These are phyloP conservation scores for Trichoderma oligosporum DNA, from an alignment of 2,329 filamentous ascomycete species.

Conservation along the genomic window DNA sequence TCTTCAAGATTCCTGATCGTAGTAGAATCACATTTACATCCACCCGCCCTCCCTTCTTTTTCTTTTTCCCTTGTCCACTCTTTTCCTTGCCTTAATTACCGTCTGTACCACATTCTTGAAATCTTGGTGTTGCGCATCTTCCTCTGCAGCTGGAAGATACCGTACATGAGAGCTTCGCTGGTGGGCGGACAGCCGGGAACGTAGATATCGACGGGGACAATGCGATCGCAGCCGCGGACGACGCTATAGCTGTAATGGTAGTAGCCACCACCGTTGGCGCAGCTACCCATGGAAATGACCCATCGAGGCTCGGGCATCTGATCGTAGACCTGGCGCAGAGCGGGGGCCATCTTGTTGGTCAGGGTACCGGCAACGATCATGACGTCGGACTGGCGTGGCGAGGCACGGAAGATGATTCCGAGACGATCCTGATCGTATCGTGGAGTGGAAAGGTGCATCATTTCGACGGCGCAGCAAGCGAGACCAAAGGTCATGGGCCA, in stretches of 20 bases:
- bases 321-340: conserved; percentile 85
- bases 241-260: conserved; percentile 84
- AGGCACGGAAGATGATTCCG: conserved; percentile 87
- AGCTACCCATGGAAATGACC: conserved; percentile 81
- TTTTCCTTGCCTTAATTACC: conserved; percentile 37
- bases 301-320: conserved; percentile 92
- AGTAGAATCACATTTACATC: neutral
- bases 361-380: conserved; percentile 93
- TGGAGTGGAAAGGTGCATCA: conserved; percentile 88
- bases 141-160: conserved; percentile 71
- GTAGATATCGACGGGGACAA: conserved; percentile 77
- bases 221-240: conserved; percentile 68
- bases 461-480: conserved; percentile 84
- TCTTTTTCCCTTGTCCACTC: neutral
- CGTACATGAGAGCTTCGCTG: conserved; percentile 60
- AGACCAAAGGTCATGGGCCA: conserved; percentile 90
- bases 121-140: conserved; percentile 65
- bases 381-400: conserved; percentile 81
- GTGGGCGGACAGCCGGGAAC: conserved; percentile 69
- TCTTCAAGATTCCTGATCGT: too few species aligned
- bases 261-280: conserved; percentile 80
- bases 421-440: conserved; percentile 86
- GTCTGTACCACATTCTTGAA: conserved; percentile 56
- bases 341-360: conserved; percentile 95
- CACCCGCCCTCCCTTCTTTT: neutral